Evolutionary conservation across 768 basidiomycete genomes (phyloP).

Genomic region (Suillus discolor): DNA sequence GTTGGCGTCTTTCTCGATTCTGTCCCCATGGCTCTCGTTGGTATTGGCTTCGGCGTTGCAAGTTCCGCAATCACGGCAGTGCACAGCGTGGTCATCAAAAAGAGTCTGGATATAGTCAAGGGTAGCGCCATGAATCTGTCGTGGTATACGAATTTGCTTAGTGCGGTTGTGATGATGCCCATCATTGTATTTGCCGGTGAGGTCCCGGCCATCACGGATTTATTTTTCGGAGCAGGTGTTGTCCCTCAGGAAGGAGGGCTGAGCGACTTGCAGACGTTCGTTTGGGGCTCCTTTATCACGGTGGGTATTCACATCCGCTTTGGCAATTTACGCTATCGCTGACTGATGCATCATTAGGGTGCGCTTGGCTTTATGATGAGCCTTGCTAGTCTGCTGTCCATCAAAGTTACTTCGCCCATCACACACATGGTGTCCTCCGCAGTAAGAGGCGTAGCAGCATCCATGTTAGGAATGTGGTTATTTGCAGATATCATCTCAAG

Average conservation of each 20-base stretch:
- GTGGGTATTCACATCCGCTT: conserved; percentile 41
- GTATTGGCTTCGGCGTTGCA: conserved; percentile 79
- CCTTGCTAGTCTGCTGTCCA: conserved; percentile 88
- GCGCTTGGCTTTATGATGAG: conserved; percentile 92
- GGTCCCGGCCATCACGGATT: conserved; percentile 56
- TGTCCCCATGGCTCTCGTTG: conserved; percentile 56
- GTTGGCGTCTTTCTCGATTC: conserved; percentile 83
- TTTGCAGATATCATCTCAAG: conserved; percentile 81
- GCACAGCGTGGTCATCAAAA: conserved; percentile 95
- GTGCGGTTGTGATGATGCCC: conserved; percentile 72
- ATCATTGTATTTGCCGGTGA: conserved; percentile 79
- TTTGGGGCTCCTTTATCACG: conserved; percentile 80
- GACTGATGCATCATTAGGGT: conserved; percentile 51
- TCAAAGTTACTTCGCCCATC: conserved; percentile 97
- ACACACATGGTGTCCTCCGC: conserved; percentile 98
- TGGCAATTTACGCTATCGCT: not conserved
- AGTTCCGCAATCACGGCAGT: conserved; percentile 86
- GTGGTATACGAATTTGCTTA: conserved; percentile 91
- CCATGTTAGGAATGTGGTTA: conserved; percentile 76
- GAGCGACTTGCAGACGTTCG: conserved; percentile 61
- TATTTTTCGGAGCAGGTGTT: conserved; percentile 55
- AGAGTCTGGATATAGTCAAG: conserved; percentile 74
- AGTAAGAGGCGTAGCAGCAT: conserved; percentile 92
- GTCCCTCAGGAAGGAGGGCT: conserved; percentile 41
- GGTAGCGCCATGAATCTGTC: conserved; percentile 84